These are phyloP conservation scores for Rhodotorula sp. DNA, from an alignment of 1,284 basidiomycete species.

Conservation along the genomic window DNA sequence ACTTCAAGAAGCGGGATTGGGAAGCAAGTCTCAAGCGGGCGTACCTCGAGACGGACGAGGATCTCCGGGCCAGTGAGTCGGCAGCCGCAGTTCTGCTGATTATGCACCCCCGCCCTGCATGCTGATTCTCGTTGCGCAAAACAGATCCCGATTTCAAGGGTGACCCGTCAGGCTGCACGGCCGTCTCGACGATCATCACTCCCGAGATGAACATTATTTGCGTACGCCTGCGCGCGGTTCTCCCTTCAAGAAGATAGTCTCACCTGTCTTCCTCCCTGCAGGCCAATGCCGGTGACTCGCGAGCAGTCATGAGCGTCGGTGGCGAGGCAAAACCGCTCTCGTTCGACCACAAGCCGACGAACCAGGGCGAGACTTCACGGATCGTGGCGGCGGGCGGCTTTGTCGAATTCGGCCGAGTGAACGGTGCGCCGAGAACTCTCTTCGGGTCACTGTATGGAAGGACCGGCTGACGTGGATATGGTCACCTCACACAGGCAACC, in stretches of 20 bases:
- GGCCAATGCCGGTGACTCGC: constrained; percentile 98
- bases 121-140: too few relatives aligned
- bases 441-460: too few relatives aligned
- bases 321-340: constrained; percentile 86
- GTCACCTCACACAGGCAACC: constrained; percentile 67
- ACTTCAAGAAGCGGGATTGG: constrained; percentile 71
- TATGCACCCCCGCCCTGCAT: background rate
- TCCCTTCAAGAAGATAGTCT: background rate
- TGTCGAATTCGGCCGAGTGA: constrained; percentile 95
- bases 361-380: constrained; percentile 77
- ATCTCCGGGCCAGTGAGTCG: constrained; percentile 74
- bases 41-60: constrained; percentile 93
- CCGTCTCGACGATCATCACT: constrained; percentile 83
- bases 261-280: constrained; percentile 46
- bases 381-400: constrained; percentile 94
- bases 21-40: constrained; percentile 78
- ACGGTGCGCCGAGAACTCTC: constrained; percentile 61
- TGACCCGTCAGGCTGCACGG: constrained; percentile 96
- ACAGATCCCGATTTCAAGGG: constrained; percentile 79
- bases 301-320: constrained; percentile 82
- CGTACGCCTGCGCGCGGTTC: constrained; percentile 55
- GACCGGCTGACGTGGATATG: fast-evolving
- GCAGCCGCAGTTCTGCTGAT: background rate
- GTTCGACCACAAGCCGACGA: constrained; percentile 93
- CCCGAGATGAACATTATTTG: constrained; percentile 74